Conservation (phyloP, 2,329 filamentous ascomycete genomes). For the Nothomitra cinnamomea region DNA sequence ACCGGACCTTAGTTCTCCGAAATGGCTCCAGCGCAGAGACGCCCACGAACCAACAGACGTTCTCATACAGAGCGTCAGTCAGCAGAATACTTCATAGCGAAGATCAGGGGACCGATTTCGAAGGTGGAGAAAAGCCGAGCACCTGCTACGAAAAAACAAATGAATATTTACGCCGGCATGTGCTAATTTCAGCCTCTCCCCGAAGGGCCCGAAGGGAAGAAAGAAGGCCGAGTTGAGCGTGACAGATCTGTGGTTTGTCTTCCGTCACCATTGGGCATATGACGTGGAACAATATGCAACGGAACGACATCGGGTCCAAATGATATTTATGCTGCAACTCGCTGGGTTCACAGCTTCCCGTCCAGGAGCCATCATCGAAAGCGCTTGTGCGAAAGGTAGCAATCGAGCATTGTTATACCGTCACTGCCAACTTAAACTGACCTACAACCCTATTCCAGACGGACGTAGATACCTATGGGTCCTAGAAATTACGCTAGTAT, state of each 20-base stretch:
- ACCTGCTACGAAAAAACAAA: neutral
- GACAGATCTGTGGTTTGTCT: neutral
- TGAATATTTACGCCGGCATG: neutral
- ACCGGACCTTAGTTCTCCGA: neutral
- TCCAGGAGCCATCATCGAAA: constrained; percentile 1
- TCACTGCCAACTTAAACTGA: constrained; percentile 1
- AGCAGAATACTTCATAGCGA: neutral
- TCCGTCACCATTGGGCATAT: neutral
- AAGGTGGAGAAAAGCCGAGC: neutral
- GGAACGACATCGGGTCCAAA: neutral
- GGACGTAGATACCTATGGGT: no score
- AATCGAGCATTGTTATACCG: neutral
- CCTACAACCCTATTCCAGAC: neutral
- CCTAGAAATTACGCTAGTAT: neutral
- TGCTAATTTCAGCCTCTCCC: neutral
- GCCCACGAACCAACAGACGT: neutral
- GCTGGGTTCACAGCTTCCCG: neutral
- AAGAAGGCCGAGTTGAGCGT: neutral
- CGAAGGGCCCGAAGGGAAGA: neutral
- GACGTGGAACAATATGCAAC: neutral
- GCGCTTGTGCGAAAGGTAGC: neutral
- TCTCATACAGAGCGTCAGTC: neutral
- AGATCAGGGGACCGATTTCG: neutral
- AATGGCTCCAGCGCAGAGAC: neutral
- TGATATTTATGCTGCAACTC: neutral